Evolutionary conservation across 2,329 filamentous ascomycete species (phyloP), one percentile per base, ranked within the genome.

Genomic region (Ceratocystis ficicola): DNA sequence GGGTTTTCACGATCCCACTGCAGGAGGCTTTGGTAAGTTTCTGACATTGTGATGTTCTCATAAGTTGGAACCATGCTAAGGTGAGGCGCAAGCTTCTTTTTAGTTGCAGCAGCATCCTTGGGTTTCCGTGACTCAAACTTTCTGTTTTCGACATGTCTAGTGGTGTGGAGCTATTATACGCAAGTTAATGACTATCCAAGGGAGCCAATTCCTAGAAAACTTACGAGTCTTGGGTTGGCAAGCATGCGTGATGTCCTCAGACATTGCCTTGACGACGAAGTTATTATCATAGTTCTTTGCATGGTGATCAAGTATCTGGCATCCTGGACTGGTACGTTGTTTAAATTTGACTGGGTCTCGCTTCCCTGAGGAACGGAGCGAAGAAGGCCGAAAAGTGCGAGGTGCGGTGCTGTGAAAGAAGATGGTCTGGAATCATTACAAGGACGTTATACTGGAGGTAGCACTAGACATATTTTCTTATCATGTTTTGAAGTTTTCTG

Each of bases 1-100:
- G 63, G 59, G 48, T 68, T 66, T 15, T 66, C 62, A 5, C 5
- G 25, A 17, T 62, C 65, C 67, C 67, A 68, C 48, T 66, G 32
- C 15, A 30, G 30, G 4, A 66, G 46, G 6, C 44, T 22, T 20
- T 25, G 52, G 61, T 64, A 64, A 15, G 52, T 30, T 30, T 30
- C 41, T 2, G 41, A 60, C 50, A 25, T 25, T n/a, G 25, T 30
- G 44, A 50, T 63, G 46, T 63, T 41, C 0, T n/a, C 4, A 7
- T 59, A 59, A 4, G 25, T 59, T n/a, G 55, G 55, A n/a, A 59
- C 22, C 30, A 59, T 6, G 15, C 12, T 3, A 59, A 52, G 6
- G 48, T 52, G 48, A 25, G 48, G 10, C 1, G 36, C 12, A 52
- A 52, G 48, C 48, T 28, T 25, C 8, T 52, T 52, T 25, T 20